Conservation (phyloP, 2,329 filamentous ascomycete species). For the Colletotrichum sp. region DNA sequence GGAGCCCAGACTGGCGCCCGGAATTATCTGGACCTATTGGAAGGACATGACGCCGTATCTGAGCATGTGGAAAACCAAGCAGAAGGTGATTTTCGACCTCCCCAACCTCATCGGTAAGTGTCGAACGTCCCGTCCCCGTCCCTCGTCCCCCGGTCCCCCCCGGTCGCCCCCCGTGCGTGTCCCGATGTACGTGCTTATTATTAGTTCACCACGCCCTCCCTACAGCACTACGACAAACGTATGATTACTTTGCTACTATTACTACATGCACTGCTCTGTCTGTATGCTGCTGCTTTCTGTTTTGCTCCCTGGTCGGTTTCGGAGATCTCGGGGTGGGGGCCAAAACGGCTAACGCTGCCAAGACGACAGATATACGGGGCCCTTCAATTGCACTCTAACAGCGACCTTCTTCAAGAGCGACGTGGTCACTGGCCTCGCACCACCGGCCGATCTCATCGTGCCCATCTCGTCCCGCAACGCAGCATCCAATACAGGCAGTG, state of each 20-base stretch:
- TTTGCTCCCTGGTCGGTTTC: neutral
- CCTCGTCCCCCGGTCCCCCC: neutral
- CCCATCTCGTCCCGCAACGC: constrained; percentile 66
- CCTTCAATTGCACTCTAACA: constrained; percentile 76
- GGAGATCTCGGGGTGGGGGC: constrained; percentile 11
- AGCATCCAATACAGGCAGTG: constrained; percentile 59
- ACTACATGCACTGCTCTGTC: neutral
- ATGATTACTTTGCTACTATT: neutral
- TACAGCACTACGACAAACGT: neutral
- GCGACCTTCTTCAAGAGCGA: constrained; percentile 70
- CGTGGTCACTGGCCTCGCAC: constrained; percentile 40
- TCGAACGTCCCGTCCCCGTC: neutral
- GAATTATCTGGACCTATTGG: constrained; percentile 77
- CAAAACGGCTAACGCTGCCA: constrained; percentile 16
- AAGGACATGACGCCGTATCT: constrained; percentile 81
- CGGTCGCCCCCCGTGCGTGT: neutral
- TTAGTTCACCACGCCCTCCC: neutral
- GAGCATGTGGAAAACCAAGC: constrained; percentile 69
- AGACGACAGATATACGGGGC: constrained; percentile 71
- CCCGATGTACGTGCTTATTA: neutral
- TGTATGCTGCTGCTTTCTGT: neutral
- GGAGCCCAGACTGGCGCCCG: constrained; percentile 68
- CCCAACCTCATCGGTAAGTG: constrained; percentile 66
- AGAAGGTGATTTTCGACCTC: constrained; percentile 82
- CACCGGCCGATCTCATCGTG: constrained; percentile 68